A percentile compares a stretch with the other conserved stretches of the same genome.
These are phyloP conservation scores for Phytophthora crassamura DNA, from an alignment of 352 stramenopile species.

Conservation along the genomic window DNA sequence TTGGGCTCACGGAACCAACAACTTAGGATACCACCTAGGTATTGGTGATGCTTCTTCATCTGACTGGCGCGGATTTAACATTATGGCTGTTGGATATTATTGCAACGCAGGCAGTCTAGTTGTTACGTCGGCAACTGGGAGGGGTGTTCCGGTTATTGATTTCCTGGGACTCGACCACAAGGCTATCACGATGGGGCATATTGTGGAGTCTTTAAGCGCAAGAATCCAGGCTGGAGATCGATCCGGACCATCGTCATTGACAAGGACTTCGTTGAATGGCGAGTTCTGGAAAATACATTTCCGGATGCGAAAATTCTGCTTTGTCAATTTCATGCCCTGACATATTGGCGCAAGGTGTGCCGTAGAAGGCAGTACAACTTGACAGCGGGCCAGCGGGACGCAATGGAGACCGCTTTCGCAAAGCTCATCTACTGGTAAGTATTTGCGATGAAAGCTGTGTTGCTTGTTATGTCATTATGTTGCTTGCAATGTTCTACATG, in stretches of 20 bases:
- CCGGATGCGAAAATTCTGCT: conserved; percentile 4
- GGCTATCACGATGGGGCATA: conserved; percentile 16
- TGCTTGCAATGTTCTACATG: background rate
- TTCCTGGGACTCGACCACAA: conserved; percentile 31
- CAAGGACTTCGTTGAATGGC: conserved; percentile 26
- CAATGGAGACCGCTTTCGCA: background rate
- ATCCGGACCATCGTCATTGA: conserved; percentile 12
- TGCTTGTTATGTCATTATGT: conserved; percentile 7
- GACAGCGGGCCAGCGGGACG: conserved; percentile 18
- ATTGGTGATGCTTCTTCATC: conserved; percentile 6
- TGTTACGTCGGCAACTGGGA: conserved; percentile 23
- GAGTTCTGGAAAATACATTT: conserved; percentile 4
- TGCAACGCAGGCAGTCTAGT: conserved; percentile 19
- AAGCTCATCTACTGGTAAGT: conserved; percentile 10
- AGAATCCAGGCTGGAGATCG: conserved; percentile 9
- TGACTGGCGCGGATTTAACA: too few relatives aligned
- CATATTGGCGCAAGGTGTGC: conserved; percentile 13
- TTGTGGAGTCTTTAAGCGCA: conserved; percentile 32
- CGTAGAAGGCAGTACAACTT: conserved; percentile 10
- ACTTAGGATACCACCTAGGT: conserved; percentile 18
- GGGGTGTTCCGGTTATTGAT: conserved; percentile 22
- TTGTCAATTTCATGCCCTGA: conserved; percentile 16
- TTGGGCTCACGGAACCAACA: conserved; percentile 20
- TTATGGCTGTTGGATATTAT: too few relatives aligned
- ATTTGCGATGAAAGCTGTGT: conserved; percentile 1